phyloP scores from a whole-genome alignment of 345 rosid species.

The Erodium maritimum region DNA sequence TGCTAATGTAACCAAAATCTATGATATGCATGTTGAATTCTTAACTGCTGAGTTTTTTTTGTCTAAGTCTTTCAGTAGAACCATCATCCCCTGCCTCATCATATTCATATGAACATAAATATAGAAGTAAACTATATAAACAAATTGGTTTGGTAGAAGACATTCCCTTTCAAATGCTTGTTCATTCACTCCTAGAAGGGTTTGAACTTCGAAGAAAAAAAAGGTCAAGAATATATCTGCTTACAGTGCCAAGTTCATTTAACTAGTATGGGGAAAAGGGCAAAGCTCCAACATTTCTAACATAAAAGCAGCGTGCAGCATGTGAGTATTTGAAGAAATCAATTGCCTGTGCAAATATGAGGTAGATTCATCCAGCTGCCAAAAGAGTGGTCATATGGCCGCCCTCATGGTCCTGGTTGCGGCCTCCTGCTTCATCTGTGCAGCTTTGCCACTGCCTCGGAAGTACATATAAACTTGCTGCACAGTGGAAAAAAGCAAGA shows the following conservation, averaged over 20 bases:
- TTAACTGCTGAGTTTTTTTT: no score
- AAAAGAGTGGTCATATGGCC: conserved; percentile 32
- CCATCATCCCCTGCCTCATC: no score
- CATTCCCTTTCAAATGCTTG: no score
- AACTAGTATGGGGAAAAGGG: neutral
- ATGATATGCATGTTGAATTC: no score
- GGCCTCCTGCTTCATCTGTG: conserved; percentile 75
- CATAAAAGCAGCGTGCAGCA: neutral
- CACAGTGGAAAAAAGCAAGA: conserved; percentile 5
- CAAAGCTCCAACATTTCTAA: neutral
- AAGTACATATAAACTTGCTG: conserved; percentile 97
- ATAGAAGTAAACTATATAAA: no score
- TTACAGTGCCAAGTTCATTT: neutral
- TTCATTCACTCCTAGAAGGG: no score
- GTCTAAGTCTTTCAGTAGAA: no score
- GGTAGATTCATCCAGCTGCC: neutral
- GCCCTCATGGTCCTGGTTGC: conserved; percentile 61
- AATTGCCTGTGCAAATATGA: neutral
- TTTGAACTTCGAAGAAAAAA: no score
- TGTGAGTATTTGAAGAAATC: neutral
- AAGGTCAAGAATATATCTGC: neutral
- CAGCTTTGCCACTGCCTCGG: conserved; percentile 88
- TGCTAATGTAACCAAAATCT: no score
- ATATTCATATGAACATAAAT: no score
- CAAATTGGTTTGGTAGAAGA: no score